Evolutionary conservation across 2,329 filamentous ascomycete species (phyloP), one percentile per base, ranked within the genome.

Genomic region (Diplodia sapinea): DNA sequence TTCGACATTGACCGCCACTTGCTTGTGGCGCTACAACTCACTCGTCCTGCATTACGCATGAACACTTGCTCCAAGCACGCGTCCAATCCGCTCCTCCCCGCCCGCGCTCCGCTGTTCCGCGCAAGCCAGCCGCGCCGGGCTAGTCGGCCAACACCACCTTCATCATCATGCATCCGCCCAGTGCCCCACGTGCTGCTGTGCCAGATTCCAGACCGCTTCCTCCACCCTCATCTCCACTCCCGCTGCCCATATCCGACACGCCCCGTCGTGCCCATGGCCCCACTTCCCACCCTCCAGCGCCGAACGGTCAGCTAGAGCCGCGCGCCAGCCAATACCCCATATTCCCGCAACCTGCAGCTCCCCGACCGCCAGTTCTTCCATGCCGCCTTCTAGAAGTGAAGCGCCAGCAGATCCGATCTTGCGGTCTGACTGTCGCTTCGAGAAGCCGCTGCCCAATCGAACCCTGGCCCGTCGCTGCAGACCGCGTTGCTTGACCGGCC

Each of bases 21-120:
- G 12, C 8, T 40, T 61, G 56, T 47, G 56, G 36, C 56, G 31
- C 38, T 59, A 62, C 57, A 62, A 62, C 17, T 62, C 43, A 23
- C 33, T 49, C 40, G 15, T 23, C 23, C 38, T 36, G 33, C 38
- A 20, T 13, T 47, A 15, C 29, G 57, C 57, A 62, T 50, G 57
- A 62, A 62, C 57, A 12, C 43, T 29, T 62, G 57, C 57, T 50
- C 57, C 40, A 50, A 49, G 57, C 59, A 63, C 59, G 23, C n/a
- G 33, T 23, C 36, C 23, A 47, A 63, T 38, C 59, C 59, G 59
- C 59, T 63, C 59, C 59, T 63, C 59, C 59, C 59, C 59, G 59
- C 59, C 40, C 57, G 40, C 59, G 59, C 59, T 63, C 59, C 59
- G 59, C 59, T 51, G 31, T 63, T 51, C 59, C 59, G 47, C 59